Base-by-base conservation (phyloP, 2,329 filamentous ascomycete genomes). In the Diplodia intermedia region DNA sequence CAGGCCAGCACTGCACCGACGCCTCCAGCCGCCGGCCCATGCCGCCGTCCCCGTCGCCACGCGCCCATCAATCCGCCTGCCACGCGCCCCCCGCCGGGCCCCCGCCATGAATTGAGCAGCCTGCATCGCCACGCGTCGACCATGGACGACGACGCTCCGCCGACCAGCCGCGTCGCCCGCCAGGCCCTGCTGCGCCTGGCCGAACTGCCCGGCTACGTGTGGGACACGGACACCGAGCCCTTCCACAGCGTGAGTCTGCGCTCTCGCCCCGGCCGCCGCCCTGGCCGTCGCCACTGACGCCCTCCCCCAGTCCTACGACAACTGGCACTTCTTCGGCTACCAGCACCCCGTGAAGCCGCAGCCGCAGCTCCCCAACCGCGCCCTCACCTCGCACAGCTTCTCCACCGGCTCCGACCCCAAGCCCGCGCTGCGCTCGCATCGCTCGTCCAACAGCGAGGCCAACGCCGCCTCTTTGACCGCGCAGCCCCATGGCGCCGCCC, bases 301-400 rank as follows among this genome's bases (percentile, higher is more conserved):
- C 8, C 7, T 7, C 6, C 3, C 5, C 20, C 81, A 86, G 62
- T 92, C 89, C 73, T 97, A 97, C 80, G 93, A 96, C 78, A 93
- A 94, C 82, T 98, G 94, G 93, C 82, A 85, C 73, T 82, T 83
- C 70, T 82, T 81, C 70, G 83, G 82, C 36, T 68, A 72, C 65
- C 74, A 79, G 47, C 76, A 75, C 65, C 63, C 73, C 20, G 54
- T 69, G 49, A 69, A 54, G 36, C 26, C 66, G 7, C 38, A 7
- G 31, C 49, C 20, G 11, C 26, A 31, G 52, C 55, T 29, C 12
- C 65, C 65, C 11, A 62, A 55, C 29, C 54, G 73, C 72, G 67
- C 72, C 43, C 55, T 71, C 20, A 70, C 70, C 65, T 66, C 57
- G 26, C 75, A 75, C 50, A 70, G 72, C 33, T 71, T 72, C 33